Conservation (phyloP, 192 early-diverging fungal genomes). For the Neocallimastix lanati region DNA sequence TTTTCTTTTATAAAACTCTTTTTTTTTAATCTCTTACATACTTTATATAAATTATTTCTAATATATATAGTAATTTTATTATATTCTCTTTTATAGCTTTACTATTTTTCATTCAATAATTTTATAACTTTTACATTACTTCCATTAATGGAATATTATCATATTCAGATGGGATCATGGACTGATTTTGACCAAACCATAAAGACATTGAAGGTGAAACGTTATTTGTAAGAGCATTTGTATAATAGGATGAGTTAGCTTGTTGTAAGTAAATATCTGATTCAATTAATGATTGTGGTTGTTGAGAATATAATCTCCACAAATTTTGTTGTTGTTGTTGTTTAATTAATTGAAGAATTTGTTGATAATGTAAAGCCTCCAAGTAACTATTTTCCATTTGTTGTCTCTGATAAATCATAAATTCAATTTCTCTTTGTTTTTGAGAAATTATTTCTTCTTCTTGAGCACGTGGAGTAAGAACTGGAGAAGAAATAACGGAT, state of each 20-base stretch:
- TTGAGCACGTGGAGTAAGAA: not conserved
- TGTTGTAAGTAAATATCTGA: not conserved
- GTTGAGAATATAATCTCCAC: not conserved
- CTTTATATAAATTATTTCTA: too few relatives aligned
- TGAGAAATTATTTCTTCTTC: not conserved
- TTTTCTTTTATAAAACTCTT: too few relatives aligned
- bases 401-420: not conserved
- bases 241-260: not conserved
- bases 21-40: too few relatives aligned
- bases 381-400: not conserved
- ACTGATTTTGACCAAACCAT: not conserved
- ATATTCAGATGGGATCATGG: not conserved
- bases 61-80: too few relatives aligned
- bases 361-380: not conserved
- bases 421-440: not conserved
- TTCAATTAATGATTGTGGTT: not conserved
- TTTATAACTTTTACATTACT: too few relatives aligned
- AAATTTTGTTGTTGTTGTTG: not conserved
- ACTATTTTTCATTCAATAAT: too few relatives aligned
- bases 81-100: too few relatives aligned
- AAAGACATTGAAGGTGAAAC: not conserved
- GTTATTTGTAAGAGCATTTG: not conserved
- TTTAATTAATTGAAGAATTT: not conserved
- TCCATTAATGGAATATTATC: not conserved
- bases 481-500: not conserved